These are phyloP conservation scores for Akanthomyces dipterigenus DNA, from an alignment of 2,329 filamentous ascomycete species.

Conservation along the genomic window DNA sequence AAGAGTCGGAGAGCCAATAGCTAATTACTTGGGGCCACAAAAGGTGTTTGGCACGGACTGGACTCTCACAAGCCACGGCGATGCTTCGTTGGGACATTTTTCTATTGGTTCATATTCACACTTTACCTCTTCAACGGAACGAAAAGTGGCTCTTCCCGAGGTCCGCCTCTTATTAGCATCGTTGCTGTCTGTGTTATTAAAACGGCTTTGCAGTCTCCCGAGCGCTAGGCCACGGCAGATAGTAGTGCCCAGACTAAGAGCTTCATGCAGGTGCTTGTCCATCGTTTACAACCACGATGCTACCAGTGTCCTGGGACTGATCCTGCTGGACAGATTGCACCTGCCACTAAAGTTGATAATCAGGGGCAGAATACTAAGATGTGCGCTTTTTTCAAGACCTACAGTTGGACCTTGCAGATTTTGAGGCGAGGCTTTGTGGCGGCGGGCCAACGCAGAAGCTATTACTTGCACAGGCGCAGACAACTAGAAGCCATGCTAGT, in stretches of 20 bases:
- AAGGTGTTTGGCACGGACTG: constrained; percentile 1
- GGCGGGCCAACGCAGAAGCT: not conserved
- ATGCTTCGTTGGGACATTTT: too few species aligned
- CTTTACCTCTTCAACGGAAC: not conserved
- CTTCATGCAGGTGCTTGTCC: not conserved
- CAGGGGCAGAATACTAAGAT: too few species aligned
- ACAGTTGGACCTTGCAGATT: not conserved
- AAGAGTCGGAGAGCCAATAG: not conserved
- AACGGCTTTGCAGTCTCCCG: too few species aligned
- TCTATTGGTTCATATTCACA: too few species aligned
- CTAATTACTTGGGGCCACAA: not conserved
- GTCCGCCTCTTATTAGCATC: not conserved
- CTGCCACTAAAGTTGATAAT: too few species aligned
- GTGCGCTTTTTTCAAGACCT: not conserved
- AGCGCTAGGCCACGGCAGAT: not conserved
- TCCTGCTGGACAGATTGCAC: too few species aligned
- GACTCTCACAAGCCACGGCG: not conserved
- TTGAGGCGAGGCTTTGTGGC: not conserved
- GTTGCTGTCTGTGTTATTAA: not conserved
- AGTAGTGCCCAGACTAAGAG: not conserved
- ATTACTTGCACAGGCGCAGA: not conserved
- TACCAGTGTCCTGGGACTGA: too few species aligned
- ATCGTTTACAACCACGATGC: not conserved
- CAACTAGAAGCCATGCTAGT: not conserved
- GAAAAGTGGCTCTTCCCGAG: not conserved